A percentile compares a stretch with the other conserved stretches of the same genome.
Evolutionary conservation across 371 early-diverging fungal species (phyloP).

Genomic region (Syncephalastrum monosporum): DNA sequence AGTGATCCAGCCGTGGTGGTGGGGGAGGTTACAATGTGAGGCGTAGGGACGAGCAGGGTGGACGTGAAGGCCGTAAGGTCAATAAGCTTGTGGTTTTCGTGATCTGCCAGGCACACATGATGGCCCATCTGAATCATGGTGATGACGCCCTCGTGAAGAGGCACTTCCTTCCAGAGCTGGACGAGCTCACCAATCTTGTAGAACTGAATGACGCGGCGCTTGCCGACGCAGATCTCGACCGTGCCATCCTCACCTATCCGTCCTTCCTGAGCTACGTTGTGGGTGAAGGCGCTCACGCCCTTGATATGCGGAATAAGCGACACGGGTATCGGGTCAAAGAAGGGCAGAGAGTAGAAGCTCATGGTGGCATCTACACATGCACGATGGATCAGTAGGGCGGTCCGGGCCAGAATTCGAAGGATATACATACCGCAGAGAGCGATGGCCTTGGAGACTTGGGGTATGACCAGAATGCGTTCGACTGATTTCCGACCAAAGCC

Average conservation of each 20-base stretch:
- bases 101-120: conserved; percentile 68
- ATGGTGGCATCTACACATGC: conserved; percentile 54
- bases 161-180: conserved; percentile 57
- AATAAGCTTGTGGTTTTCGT: conserved; percentile 63
- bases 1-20: conserved; percentile 20
- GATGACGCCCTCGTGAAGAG: conserved; percentile 63
- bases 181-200: conserved; percentile 52
- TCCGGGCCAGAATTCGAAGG: not conserved
- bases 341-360: conserved; percentile 65
- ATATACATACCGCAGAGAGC: conserved; percentile 65
- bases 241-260: conserved; percentile 60
- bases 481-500: conserved; percentile 67
- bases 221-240: conserved; percentile 63
- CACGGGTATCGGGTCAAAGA: conserved; percentile 55
- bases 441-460: conserved; percentile 70
- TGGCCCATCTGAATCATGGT: conserved; percentile 51
- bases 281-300: conserved; percentile 66
- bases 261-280: conserved; percentile 56
- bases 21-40: conserved; percentile 28
- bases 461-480: conserved; percentile 65
- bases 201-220: conserved; percentile 59
- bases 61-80: conserved; percentile 46
- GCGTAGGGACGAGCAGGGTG: conserved; percentile 62
- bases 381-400: not conserved
- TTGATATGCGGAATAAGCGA: conserved; percentile 59